A percentile compares a stretch with the other conserved stretches of the same genome.
Evolutionary conservation across 805 yeast species (phyloP).

Genomic region (Ogataea naganishii): DNA sequence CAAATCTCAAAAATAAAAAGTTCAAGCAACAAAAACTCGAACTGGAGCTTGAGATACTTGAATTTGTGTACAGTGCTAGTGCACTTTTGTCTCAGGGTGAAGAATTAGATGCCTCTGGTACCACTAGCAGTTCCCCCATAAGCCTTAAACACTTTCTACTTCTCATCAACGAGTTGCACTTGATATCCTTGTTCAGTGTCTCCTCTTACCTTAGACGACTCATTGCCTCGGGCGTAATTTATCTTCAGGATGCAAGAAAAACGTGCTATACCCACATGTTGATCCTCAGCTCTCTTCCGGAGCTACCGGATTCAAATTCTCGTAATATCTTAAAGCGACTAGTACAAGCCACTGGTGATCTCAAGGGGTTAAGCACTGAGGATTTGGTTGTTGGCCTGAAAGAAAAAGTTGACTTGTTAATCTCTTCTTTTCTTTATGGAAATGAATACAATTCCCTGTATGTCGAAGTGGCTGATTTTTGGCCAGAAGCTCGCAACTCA

Average conservation of each 20-base stretch:
- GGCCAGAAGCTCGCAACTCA: no score
- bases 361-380: no score
- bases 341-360: conserved; percentile 16
- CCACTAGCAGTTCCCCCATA: conserved; percentile 7
- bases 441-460: no score
- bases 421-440: no score
- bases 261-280: conserved; percentile 47
- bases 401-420: no score
- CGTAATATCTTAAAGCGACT: conserved; percentile 21
- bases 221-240: conserved; percentile 81
- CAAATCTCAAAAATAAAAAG: conserved; percentile 13
- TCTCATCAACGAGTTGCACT: conserved; percentile 42
- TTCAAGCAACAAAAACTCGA: conserved; percentile 19
- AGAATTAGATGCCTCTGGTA: conserved; percentile 14
- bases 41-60: conserved; percentile 22
- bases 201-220: conserved; percentile 69
- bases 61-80: conserved; percentile 20
- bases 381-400: no score
- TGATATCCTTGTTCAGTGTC: conserved; percentile 39
- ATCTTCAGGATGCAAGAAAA: conserved; percentile 39
- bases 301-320: conserved; percentile 31
- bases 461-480: no score
- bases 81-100: conserved; percentile 11
- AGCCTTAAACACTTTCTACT: conserved; percentile 27
- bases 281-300: conserved; percentile 52